Conservation (phyloP, 768 basidiomycete genomes). For the Termitomyces sp. region DNA sequence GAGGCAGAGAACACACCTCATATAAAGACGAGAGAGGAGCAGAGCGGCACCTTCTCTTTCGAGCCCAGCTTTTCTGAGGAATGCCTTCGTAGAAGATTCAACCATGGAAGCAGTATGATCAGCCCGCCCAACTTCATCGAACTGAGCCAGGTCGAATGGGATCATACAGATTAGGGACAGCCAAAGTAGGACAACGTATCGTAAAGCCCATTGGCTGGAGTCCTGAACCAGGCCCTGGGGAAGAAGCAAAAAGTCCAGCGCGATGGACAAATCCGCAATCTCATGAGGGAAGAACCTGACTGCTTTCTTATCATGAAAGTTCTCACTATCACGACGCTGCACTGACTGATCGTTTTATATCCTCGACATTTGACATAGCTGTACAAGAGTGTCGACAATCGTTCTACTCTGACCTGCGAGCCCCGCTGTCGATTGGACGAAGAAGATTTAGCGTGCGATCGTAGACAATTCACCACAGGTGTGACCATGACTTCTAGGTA, state of each 20-base stretch:
- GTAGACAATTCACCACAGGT: constrained; percentile 69
- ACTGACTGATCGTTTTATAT: constrained; percentile 87
- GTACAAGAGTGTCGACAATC: constrained; percentile 68
- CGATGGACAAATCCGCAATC: constrained; percentile 75
- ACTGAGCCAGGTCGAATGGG: constrained; percentile 87
- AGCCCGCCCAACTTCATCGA: constrained; percentile 59
- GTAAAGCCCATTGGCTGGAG: constrained; percentile 68
- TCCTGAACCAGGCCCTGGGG: constrained; percentile 42
- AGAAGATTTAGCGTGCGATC: constrained; percentile 47
- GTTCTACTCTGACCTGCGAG: constrained; percentile 42
- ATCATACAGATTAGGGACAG: constrained; percentile 92
- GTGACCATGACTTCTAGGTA: constrained; percentile 75
- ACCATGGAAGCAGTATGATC: constrained; percentile 57
- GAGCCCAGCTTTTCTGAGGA: constrained; percentile 69
- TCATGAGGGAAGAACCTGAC: constrained; percentile 95
- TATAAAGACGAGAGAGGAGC: constrained; percentile 79
- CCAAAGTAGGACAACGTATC: constrained; percentile 88
- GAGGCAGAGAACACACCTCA: constrained; percentile 50
- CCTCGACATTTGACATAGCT: constrained; percentile 85
- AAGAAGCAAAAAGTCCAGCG: constrained; percentile 60
- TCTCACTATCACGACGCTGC: constrained; percentile 7
- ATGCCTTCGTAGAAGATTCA: constrained; percentile 55
- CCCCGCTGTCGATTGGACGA: constrained; percentile 29
- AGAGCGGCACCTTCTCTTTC: constrained; percentile 84
- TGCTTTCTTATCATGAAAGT: constrained; percentile 32